These are phyloP conservation scores for Alternaria triticina DNA, from an alignment of 2,329 filamentous ascomycete species.

Conservation along the genomic window DNA sequence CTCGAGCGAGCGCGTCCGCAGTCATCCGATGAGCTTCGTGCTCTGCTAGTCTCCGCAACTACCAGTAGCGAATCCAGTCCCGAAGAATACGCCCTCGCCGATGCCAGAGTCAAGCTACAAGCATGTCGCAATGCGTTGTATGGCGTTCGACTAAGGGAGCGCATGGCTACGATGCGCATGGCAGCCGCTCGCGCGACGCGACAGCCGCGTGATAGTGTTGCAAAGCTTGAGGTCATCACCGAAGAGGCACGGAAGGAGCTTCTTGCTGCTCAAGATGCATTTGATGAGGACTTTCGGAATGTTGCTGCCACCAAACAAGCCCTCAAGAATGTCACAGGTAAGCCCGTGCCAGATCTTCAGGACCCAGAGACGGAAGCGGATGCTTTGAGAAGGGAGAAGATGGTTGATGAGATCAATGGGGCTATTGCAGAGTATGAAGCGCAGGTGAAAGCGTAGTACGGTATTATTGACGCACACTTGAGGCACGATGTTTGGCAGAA, in stretches of 20 bases:
- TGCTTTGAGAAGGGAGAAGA: not conserved
- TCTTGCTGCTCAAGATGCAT: not conserved
- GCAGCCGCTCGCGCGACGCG: not conserved
- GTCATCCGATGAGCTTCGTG: not conserved
- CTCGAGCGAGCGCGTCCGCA: not conserved
- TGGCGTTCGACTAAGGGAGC: not conserved
- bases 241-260: not conserved
- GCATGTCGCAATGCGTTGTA: not conserved
- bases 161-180: not conserved
- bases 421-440: not conserved
- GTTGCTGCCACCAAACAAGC: not conserved
- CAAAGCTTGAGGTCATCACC: not conserved
- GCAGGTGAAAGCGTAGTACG: not conserved
- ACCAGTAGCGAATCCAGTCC: not conserved
- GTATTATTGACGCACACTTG: not conserved
- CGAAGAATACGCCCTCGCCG: not conserved
- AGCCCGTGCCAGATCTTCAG: not conserved
- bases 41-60: not conserved
- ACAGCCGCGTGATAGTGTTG: not conserved
- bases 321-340: not conserved
- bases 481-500: not conserved
- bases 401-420: not conserved
- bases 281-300: not conserved
- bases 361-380: not conserved
- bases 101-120: not conserved